Evolutionary conservation across 2,329 filamentous ascomycete genomes (phyloP).

Genomic region (Alternaria angustiovoidea): DNA sequence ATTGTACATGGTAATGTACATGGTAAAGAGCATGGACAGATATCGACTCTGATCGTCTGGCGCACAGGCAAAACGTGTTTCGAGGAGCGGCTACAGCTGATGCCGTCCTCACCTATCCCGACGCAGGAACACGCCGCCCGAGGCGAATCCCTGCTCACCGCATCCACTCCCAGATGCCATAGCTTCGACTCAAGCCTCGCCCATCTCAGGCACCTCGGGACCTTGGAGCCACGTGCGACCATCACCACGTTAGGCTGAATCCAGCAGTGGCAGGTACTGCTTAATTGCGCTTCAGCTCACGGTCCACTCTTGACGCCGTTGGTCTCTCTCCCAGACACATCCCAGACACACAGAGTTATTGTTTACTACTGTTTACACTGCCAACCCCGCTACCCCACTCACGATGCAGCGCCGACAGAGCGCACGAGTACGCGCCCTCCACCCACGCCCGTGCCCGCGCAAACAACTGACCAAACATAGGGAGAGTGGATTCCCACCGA

Average conservation of each 20-base stretch:
- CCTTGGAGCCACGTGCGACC: neutral
- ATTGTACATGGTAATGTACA: too few species aligned
- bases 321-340: too few species aligned
- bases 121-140: constrained; percentile 23
- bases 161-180: neutral
- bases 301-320: neutral
- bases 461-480: constrained; percentile 22
- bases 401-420: constrained; percentile 48
- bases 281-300: neutral
- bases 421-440: constrained; percentile 38
- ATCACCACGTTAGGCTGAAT: neutral
- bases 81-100: constrained; percentile 14
- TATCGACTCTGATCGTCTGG: neutral
- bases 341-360: too few species aligned
- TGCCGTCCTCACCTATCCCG: constrained; percentile 15
- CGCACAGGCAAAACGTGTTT: constrained; percentile 7
- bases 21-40: too few species aligned
- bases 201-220: neutral
- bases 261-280: neutral
- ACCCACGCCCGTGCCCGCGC: neutral
- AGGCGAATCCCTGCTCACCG: constrained; percentile 1
- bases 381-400: constrained; percentile 16
- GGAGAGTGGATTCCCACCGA: constrained; percentile 57
- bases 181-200: neutral
- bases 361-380: neutral